Conservation (phyloP, 177 flowering plant species). For the Telopea speciosissima region DNA sequence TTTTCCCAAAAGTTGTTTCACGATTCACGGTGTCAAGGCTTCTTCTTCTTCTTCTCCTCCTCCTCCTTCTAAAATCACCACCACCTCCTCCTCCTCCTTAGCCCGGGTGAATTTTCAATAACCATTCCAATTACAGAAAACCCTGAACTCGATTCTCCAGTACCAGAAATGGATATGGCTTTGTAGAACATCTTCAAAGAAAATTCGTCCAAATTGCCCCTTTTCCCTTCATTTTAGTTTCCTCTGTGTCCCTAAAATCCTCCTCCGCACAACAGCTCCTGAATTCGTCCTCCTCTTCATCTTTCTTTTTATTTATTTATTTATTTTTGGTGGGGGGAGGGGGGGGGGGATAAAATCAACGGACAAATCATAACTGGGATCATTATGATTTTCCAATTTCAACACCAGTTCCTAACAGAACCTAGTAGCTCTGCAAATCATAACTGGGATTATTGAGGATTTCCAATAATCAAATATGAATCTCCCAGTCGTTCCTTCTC, state of each 20-base stretch:
- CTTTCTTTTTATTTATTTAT: conserved; percentile 28
- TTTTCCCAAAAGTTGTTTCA: too few species aligned
- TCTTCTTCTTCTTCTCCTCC: too few species aligned
- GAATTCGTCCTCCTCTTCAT: conserved; percentile 84
- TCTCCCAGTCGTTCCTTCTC: background rate
- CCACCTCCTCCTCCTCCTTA: too few species aligned
- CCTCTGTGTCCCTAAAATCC: conserved; percentile 55
- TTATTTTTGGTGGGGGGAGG: too few species aligned
- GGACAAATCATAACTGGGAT: conserved; percentile 10
- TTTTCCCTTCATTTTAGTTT: conserved; percentile 22
- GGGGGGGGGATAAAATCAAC: conserved; percentile 14
- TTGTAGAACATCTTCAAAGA: conserved; percentile 67
- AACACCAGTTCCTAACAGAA: background rate
- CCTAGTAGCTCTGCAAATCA: background rate
- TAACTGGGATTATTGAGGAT: background rate
- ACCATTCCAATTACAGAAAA: conserved; percentile 84
- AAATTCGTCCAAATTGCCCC: conserved; percentile 38
- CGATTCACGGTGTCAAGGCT: too few species aligned
- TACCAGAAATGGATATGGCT: conserved; percentile 51
- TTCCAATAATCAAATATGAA: background rate
- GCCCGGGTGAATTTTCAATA: conserved; percentile 41
- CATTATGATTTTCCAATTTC: conserved; percentile 31
- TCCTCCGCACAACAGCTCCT: conserved; percentile 82
- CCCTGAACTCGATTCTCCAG: conserved; percentile 44
- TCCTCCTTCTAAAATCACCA: too few species aligned